Evolutionary conservation across 352 stramenopile species (phyloP).

Genomic region (Pythium dissotocum): DNA sequence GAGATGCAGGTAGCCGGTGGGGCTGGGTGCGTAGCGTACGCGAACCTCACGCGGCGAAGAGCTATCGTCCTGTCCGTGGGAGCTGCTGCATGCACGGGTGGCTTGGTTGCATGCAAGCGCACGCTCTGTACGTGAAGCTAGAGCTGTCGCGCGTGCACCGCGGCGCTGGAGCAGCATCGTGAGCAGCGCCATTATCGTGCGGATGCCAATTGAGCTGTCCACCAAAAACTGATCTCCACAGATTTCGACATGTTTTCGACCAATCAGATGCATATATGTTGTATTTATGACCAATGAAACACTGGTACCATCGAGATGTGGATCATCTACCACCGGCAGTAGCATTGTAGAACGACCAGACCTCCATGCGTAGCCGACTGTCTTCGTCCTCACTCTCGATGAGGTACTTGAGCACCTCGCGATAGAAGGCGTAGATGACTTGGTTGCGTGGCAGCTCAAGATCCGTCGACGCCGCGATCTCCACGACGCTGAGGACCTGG

Average conservation of each 20-base stretch:
- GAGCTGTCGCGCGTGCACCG: slow-evolving; percentile 2
- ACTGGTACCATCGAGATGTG: not conserved
- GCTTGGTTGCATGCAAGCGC: not conserved
- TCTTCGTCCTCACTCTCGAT: slow-evolving; percentile 37
- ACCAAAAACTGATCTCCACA: slow-evolving; percentile 20
- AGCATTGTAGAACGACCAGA: slow-evolving; percentile 38
- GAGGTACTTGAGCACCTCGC: slow-evolving; percentile 32
- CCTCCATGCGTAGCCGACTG: slow-evolving; percentile 36
- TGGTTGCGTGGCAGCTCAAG: slow-evolving; percentile 27
- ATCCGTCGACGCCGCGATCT: slow-evolving; percentile 29
- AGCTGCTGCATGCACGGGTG: not conserved
- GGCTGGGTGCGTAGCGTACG: slow-evolving; percentile 89
- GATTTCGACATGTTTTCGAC: slow-evolving; percentile 15
- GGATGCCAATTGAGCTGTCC: slow-evolving; percentile 3
- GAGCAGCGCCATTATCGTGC: slow-evolving; percentile 20
- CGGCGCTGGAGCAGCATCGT: slow-evolving; percentile 17
- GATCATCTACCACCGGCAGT: not conserved
- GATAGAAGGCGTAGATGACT: slow-evolving; percentile 36
- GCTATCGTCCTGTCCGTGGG: slow-evolving; percentile 10
- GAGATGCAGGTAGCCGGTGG: slow-evolving; percentile 90
- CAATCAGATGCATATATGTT: slow-evolving; percentile 16
- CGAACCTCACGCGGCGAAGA: slow-evolving; percentile 35
- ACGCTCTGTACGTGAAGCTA: not conserved
- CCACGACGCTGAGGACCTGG: slow-evolving; percentile 41
- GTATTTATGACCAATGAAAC: slow-evolving; percentile 11